Conservation (phyloP, 176 grass and related monocot genomes). For the Zea luxurians region DNA sequence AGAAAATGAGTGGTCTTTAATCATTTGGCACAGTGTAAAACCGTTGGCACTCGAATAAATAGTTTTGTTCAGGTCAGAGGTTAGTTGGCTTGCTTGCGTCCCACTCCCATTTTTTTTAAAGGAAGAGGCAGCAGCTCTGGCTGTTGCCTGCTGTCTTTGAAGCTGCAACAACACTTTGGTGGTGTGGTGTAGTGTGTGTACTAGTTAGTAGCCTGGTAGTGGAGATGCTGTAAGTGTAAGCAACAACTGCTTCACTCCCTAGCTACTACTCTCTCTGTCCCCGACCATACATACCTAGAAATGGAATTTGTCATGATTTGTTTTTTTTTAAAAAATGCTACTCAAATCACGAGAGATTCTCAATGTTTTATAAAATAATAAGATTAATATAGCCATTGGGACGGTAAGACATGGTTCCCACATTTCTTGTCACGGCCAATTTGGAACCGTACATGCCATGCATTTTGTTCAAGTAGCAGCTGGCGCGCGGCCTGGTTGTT, state of each 20-base stretch:
- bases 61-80: conserved; percentile 35
- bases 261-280: neutral
- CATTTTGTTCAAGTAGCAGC: too few species aligned
- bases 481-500: too few species aligned
- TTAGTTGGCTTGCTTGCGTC: conserved; percentile 49
- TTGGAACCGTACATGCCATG: neutral
- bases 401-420: too few species aligned
- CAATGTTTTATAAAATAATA: neutral
- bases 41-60: conserved; percentile 27
- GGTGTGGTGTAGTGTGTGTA: too few species aligned
- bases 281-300: neutral
- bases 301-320: conserved; percentile 37
- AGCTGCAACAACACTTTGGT: conserved; percentile 44
- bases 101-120: conserved; percentile 37
- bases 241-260: conserved; percentile 50
- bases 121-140: conserved; percentile 3
- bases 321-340: neutral
- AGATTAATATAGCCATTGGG: neutral
- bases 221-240: conserved; percentile 56
- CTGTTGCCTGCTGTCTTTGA: conserved; percentile 50
- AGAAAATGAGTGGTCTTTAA: conserved; percentile 36
- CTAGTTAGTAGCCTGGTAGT: conserved; percentile 44
- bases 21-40: conserved; percentile 39
- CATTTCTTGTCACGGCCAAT: conserved; percentile 29
- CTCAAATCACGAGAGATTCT: conserved; percentile 34